Conservation (phyloP, 306 rosid species). For the Lotus japonicus region DNA sequence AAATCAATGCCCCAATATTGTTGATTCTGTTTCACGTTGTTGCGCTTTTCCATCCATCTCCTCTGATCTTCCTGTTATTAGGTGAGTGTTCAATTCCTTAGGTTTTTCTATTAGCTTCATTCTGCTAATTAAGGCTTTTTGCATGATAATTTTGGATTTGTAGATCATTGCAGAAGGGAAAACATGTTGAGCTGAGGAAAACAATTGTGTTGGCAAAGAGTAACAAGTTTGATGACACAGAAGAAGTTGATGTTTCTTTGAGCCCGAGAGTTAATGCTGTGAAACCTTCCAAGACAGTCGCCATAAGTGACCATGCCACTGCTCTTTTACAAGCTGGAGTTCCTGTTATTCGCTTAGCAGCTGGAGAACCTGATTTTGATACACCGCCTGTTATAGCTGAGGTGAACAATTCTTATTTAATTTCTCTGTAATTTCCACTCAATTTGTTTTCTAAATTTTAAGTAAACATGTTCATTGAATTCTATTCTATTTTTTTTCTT, state of each 20-base stretch:
- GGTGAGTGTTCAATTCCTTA: too few species aligned
- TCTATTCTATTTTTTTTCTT: not conserved
- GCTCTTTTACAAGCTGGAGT: slow-evolving; percentile 72
- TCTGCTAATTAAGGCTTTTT: not conserved
- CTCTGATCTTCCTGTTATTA: not conserved
- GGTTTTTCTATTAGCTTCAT: too few species aligned
- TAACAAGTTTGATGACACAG: slow-evolving; percentile 9
- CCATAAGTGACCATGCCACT: slow-evolving; percentile 70
- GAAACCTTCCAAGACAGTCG: slow-evolving; percentile 73
- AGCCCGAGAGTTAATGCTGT: slow-evolving; percentile 74
- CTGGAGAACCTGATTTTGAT: slow-evolving; percentile 86
- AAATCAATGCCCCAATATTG: not conserved
- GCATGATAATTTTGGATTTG: not conserved
- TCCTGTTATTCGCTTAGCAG: slow-evolving; percentile 69
- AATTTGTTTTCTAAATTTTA: not conserved
- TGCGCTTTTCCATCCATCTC: not conserved
- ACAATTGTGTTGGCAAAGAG: slow-evolving; percentile 10
- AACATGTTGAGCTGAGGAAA: not conserved
- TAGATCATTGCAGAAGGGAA: slow-evolving; percentile 10
- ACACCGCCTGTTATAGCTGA: slow-evolving; percentile 58
- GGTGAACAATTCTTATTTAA: slow-evolving; percentile 14
- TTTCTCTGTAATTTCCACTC: not conserved
- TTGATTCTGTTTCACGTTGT: not conserved
- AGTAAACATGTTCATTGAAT: too few species aligned
- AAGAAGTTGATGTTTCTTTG: slow-evolving; percentile 41